Evolutionary conservation across 257 asterid genomes (phyloP).

Genomic region (Gardenia jasminoides): DNA sequence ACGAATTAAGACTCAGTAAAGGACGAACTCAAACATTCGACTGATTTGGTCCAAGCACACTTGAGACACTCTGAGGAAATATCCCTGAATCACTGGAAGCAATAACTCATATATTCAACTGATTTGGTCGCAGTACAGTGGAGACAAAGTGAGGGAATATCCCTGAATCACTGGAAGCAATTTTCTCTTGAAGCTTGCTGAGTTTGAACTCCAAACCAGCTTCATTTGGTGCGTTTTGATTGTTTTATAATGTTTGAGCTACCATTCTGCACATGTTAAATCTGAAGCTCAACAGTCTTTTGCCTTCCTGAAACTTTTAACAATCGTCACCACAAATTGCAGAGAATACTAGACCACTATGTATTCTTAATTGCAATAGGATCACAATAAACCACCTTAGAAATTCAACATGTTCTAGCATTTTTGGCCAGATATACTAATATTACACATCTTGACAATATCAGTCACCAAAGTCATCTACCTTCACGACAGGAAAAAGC

Average conservation of each 20-base stretch:
- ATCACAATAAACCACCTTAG: not conserved
- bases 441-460: not conserved
- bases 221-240: conserved; percentile 54
- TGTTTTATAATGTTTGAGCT: conserved; percentile 41
- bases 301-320: conserved; percentile 64
- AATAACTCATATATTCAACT: conserved; percentile 57
- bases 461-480: not conserved
- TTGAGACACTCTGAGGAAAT: conserved; percentile 77
- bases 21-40: conserved; percentile 50
- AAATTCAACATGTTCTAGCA: not conserved
- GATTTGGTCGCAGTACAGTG: conserved; percentile 48
- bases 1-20: conserved; percentile 6
- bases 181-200: conserved; percentile 80
- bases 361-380: not conserved
- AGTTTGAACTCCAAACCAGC: conserved; percentile 60
- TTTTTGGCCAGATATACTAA: not conserved
- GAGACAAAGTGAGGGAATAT: conserved; percentile 81
- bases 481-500: not conserved
- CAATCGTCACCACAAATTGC: not conserved
- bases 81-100: conserved; percentile 27
- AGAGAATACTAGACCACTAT: not conserved
- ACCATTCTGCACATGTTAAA: conserved; percentile 39
- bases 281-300: conserved; percentile 64
- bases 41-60: conserved; percentile 46
- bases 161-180: conserved; percentile 23